phyloP scores from a whole-genome alignment of 148 eudicot species.

The Tetragonia tetragonoides region DNA sequence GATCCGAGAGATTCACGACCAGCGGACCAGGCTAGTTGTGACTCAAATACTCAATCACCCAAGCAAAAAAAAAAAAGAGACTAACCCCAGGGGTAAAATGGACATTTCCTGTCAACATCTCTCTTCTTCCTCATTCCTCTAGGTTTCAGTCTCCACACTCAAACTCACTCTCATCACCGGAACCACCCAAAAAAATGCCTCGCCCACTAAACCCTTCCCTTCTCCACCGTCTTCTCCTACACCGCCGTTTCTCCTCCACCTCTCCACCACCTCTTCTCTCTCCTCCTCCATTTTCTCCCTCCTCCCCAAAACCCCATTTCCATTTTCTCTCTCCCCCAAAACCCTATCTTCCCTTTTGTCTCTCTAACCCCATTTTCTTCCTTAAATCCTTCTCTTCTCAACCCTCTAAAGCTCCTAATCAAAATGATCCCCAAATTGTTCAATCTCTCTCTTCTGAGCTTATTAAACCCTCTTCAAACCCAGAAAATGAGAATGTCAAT shows the following conservation, averaged over 20 bases:
- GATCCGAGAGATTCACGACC: too few relatives aligned
- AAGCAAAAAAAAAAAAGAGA: too few relatives aligned
- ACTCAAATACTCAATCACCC: too few relatives aligned
- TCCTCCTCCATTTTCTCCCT: not conserved
- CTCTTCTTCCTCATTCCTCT: not conserved
- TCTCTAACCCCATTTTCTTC: constrained; percentile 12
- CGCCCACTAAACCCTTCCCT: not conserved
- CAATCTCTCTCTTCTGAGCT: constrained; percentile 59
- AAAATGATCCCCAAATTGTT: constrained; percentile 31
- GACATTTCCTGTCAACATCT: not conserved
- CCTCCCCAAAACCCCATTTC: constrained; percentile 5
- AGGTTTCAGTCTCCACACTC: not conserved
- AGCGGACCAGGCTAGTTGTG: too few relatives aligned
- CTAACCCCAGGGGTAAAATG: not conserved
- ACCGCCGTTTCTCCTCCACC: not conserved
- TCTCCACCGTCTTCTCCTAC: constrained; percentile 20
- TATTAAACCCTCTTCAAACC: constrained; percentile 24
- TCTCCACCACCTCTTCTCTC: constrained; percentile 4
- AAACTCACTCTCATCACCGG: not conserved
- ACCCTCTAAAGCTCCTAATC: constrained; percentile 11
- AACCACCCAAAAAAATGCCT: constrained; percentile 2
- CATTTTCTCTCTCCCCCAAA: constrained; percentile 9
- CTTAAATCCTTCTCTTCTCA: constrained; percentile 2
- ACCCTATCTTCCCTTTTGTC: constrained; percentile 9
- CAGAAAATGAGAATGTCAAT: too few relatives aligned